phyloP scores from a whole-genome alignment of 129 eudicot genomes.

The Saposhnikovia divaricata region DNA sequence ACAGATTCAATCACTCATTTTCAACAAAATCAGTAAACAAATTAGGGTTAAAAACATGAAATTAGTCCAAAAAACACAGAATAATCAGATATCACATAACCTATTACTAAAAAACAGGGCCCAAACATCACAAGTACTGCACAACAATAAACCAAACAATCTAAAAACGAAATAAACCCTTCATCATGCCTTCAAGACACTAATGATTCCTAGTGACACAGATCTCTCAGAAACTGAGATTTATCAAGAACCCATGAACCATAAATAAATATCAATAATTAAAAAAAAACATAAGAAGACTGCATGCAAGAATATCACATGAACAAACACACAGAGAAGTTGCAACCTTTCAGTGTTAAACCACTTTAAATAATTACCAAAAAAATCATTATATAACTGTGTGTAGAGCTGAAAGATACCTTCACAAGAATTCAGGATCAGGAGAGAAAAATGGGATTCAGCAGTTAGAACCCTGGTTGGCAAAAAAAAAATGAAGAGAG shows the following conservation, averaged over 20 bases:
- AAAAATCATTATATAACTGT: not conserved
- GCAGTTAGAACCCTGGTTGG: not conserved
- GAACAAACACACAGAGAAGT: not conserved
- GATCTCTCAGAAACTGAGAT: not conserved
- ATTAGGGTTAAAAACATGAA: not conserved
- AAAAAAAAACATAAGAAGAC: not conserved
- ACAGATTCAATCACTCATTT: not conserved
- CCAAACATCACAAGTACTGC: not conserved
- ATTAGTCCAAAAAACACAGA: not conserved
- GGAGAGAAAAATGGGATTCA: not conserved
- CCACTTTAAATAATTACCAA: not conserved
- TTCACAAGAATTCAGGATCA: not conserved
- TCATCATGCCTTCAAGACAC: not conserved
- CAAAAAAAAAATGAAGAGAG: not conserved
- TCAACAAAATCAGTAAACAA: not conserved
- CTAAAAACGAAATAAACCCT: no score
- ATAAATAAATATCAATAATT: not conserved
- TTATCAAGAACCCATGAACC: not conserved
- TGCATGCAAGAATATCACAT: conserved; percentile 4
- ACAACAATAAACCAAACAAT: no score
- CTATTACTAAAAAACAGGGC: not conserved
- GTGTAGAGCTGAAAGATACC: not conserved
- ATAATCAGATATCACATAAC: not conserved
- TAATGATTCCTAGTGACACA: not conserved
- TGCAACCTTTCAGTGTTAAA: not conserved